phyloP scores from a whole-genome alignment of 1,139 yeast genomes.

The Nadsonia commutata region DNA sequence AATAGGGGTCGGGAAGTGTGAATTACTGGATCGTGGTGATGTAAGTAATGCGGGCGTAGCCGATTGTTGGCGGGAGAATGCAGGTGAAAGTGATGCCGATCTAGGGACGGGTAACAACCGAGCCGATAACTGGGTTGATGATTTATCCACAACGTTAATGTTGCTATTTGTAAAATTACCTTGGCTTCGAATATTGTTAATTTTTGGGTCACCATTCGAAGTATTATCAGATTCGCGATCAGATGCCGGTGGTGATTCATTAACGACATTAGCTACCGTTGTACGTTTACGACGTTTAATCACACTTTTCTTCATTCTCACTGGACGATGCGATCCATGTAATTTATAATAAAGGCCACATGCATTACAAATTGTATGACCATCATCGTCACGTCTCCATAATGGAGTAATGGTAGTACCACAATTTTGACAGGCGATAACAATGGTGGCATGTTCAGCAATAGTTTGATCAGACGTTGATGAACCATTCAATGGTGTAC shows the following conservation, averaged over 20 bases:
- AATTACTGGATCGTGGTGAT: background rate
- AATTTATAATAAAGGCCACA: conserved; percentile 70
- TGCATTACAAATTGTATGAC: conserved; percentile 76
- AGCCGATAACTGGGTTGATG: background rate
- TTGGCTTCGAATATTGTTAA: background rate
- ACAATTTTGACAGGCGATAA: conserved; percentile 71
- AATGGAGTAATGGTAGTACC: conserved; percentile 74
- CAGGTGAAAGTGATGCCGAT: background rate
- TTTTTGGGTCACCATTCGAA: background rate
- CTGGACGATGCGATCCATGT: conserved; percentile 70
- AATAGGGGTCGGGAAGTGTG: background rate
- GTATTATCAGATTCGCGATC: background rate
- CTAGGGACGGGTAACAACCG: background rate
- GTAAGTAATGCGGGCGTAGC: background rate
- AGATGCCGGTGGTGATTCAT: background rate
- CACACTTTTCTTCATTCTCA: conserved; percentile 54
- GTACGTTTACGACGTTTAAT: conserved; percentile 58
- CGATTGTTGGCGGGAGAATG: background rate
- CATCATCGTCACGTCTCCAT: conserved; percentile 74
- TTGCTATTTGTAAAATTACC: no score
- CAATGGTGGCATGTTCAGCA: conserved; percentile 21
- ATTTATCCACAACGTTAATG: background rate
- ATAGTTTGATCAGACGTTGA: background rate
- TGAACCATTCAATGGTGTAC: background rate
- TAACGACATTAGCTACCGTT: background rate